phyloP scores from a whole-genome alignment of 768 basidiomycete species.

The Serendipita sp. region DNA sequence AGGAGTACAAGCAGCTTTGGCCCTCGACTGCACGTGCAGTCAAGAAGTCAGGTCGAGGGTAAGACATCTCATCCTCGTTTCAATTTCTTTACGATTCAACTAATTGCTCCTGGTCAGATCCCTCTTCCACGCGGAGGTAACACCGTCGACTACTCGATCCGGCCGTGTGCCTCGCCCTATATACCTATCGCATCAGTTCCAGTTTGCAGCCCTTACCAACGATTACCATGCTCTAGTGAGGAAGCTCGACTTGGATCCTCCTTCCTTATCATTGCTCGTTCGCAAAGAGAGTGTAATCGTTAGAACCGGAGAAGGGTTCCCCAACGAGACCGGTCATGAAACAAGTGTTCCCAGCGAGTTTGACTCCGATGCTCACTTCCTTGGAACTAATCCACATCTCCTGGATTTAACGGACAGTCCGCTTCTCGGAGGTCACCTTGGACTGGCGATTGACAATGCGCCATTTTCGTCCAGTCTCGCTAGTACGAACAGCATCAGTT shows the following conservation, averaged over 20 bases:
- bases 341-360: constrained; percentile 21
- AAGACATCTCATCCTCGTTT: neutral
- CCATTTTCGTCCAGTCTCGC: constrained; percentile 24
- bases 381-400: constrained; percentile 25
- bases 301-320: constrained; percentile 3
- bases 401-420: constrained; percentile 21
- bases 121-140: constrained; percentile 69
- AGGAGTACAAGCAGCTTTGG: constrained; percentile 30
- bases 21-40: neutral
- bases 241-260: constrained; percentile 42
- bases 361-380: constrained; percentile 22
- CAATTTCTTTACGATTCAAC: too few relatives aligned
- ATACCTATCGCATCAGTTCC: constrained; percentile 75
- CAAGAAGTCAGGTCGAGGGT: neutral
- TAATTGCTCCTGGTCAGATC: neutral
- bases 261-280: constrained; percentile 48
- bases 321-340: neutral
- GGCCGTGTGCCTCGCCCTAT: constrained; percentile 54
- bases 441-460: neutral
- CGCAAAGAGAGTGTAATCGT: constrained; percentile 50
- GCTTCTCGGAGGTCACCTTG: neutral
- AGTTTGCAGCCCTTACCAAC: constrained; percentile 58
- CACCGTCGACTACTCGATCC: constrained; percentile 46
- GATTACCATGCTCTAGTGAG: constrained; percentile 70
- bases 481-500: constrained; percentile 24